These are phyloP conservation scores for Gossypium stocksii DNA, from an alignment of 345 rosid species.

Conservation along the genomic window DNA sequence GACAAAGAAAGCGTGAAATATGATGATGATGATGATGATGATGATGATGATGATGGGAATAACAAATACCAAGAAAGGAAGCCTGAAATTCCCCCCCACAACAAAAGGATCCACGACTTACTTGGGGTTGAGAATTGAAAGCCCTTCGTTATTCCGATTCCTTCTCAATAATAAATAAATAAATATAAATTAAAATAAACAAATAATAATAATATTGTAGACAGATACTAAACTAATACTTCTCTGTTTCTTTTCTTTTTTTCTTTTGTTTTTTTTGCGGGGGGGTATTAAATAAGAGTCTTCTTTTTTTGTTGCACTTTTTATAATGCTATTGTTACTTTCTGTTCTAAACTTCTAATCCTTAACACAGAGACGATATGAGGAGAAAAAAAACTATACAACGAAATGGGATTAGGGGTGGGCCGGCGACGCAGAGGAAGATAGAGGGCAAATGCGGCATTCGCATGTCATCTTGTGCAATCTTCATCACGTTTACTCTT, in stretches of 20 bases:
- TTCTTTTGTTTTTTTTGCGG: neutral
- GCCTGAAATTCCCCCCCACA: conserved; percentile 10
- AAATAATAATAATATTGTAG: neutral
- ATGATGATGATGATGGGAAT: conserved; percentile 3
- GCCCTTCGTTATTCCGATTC: neutral
- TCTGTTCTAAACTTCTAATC: conserved; percentile 20
- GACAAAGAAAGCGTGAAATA: neutral
- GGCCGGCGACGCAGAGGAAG: neutral
- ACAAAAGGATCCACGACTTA: conserved; percentile 11
- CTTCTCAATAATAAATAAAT: neutral
- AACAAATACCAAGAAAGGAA: conserved; percentile 12
- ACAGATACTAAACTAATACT: neutral
- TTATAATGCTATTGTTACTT: neutral
- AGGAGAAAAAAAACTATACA: neutral
- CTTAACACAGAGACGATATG: neutral
- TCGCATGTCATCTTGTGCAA: neutral
- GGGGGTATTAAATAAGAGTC: neutral
- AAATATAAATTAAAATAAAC: neutral
- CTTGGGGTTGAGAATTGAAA: conserved; percentile 4
- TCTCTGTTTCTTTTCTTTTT: conserved; percentile 21
- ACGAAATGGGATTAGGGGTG: neutral
- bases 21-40: neutral
- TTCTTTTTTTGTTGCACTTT: neutral
- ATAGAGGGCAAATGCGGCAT: neutral
- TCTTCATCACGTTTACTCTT: neutral